A percentile compares a stretch with the other conserved stretches of the same genome.
Evolutionary conservation across 345 rosid species (phyloP).

Genomic region (Firmiana major): DNA sequence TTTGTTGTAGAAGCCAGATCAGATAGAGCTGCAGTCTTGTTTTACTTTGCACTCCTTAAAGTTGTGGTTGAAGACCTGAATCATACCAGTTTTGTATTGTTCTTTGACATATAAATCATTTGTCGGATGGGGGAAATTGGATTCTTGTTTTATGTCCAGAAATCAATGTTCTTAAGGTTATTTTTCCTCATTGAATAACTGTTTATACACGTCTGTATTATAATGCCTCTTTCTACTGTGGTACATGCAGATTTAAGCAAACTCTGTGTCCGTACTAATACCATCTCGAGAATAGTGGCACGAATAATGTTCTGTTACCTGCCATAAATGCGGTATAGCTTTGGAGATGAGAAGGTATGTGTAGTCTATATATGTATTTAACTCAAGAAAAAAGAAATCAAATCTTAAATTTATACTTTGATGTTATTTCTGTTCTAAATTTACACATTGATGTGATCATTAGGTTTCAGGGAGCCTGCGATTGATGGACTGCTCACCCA

Average conservation of each 20-base stretch:
- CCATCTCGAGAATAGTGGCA: not conserved
- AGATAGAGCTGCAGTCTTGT: not conserved
- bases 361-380: not conserved
- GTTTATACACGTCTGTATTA: not conserved
- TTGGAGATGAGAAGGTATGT: constrained; percentile 68
- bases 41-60: not conserved
- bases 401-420: not conserved
- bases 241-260: constrained; percentile 9
- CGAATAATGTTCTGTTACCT: constrained; percentile 31
- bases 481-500: constrained; percentile 71
- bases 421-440: constrained; percentile 1
- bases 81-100: not conserved
- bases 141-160: not conserved
- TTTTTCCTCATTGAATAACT: not conserved
- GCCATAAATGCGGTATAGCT: constrained; percentile 40
- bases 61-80: too few species aligned
- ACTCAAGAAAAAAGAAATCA: not conserved
- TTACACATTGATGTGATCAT: constrained; percentile 8
- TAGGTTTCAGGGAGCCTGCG: constrained; percentile 48
- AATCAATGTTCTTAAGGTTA: not conserved
- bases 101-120: not conserved
- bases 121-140: not conserved
- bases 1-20: not conserved
- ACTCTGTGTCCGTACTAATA: not conserved
- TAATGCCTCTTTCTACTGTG: not conserved